Base-by-base conservation (phyloP, 768 basidiomycete genomes). In the Termitomyces sp. region DNA sequence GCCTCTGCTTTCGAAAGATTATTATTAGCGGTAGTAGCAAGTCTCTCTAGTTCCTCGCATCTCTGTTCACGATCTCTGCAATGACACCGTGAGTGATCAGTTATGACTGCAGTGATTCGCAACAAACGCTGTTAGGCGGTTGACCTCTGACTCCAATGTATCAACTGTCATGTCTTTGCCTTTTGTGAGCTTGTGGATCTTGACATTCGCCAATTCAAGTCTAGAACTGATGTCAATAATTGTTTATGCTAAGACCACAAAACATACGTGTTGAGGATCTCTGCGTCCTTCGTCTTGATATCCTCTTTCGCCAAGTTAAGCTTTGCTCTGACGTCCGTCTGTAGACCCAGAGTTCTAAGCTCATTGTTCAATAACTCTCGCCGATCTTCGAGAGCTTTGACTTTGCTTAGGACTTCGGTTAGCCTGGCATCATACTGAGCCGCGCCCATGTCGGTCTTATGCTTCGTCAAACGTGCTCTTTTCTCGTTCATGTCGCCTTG, bases 281-380 rank as follows among this genome's bases (percentile, higher is more conserved):
- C 90, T 16, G 74, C 74, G 44, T 75, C 73, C 72, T 90, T 91
- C 54, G 72, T 78, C 67, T 78, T 82, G 43, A 86, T 68, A 61
- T 95, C 91, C 1, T 75, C 75, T 58, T 85, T 77, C 66, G 92
- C 90, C 59, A 96, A 65, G 40, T 88, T 84, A 52, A 98, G 69
- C 63, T 83, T 87, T 2, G 95, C 92, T 43, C 96, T 77, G 1
- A 83, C 76, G 53, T 95, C 90, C 0, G 91, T 87, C 67, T 98
- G 94, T 44, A 83, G 64, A 62, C 84, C 92, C 63, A 97, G 71
- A 1, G 77, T 72, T 32, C 83, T 78, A 41, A 95, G 77, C 59
- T 97, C 95, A 0, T 70, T 62, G 54, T 87, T 90, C 58, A 96
- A 73, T 19, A 69, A 68, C 17, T 95, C 92, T 50, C 89, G 77